Evolutionary conservation across 805 yeast genomes (phyloP).

Genomic region (Kodamaea kakaduensis): DNA sequence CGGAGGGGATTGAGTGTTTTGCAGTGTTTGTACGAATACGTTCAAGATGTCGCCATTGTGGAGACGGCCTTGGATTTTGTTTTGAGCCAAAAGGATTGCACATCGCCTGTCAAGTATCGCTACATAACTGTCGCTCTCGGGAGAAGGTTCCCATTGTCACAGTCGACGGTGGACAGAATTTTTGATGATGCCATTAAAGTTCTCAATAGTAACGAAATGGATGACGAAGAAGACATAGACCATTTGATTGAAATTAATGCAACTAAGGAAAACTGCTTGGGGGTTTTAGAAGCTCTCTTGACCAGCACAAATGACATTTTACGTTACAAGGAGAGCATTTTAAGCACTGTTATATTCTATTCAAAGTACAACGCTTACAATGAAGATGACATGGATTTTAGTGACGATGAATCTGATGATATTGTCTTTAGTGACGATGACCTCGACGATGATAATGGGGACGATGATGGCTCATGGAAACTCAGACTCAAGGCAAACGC

Average conservation of each 20-base stretch:
- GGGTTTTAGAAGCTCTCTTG: slow-evolving; percentile 35
- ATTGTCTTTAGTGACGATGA: slow-evolving; percentile 40
- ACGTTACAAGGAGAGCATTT: slow-evolving; percentile 12
- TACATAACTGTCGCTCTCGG: slow-evolving; percentile 7
- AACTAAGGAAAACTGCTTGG: slow-evolving; percentile 49
- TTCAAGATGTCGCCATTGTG: slow-evolving; percentile 2
- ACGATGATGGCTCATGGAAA: slow-evolving; percentile 54
- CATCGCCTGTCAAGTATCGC: slow-evolving; percentile 1
- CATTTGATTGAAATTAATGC: slow-evolving; percentile 40
- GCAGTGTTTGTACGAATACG: slow-evolving; percentile 35
- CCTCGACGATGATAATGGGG: slow-evolving; percentile 42
- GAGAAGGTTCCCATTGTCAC: slow-evolving; percentile 5
- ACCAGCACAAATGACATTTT: slow-evolving; percentile 12
- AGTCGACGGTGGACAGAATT: slow-evolving; percentile 6
- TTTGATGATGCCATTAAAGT: slow-evolving; percentile 6
- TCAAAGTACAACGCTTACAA: slow-evolving; percentile 30
- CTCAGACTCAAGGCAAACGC: slow-evolving; percentile 51
- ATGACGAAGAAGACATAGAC: slow-evolving; percentile 42
- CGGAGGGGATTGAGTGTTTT: slow-evolving; percentile 49
- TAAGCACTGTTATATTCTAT: slow-evolving; percentile 20
- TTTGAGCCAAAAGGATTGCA: neutral
- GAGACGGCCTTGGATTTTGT: neutral
- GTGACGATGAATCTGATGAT: slow-evolving; percentile 13
- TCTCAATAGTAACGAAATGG: slow-evolving; percentile 8
- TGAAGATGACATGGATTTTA: slow-evolving; percentile 23